Base-by-base conservation (phyloP, 1,284 basidiomycete genomes). In the Trametes pubescens region DNA sequence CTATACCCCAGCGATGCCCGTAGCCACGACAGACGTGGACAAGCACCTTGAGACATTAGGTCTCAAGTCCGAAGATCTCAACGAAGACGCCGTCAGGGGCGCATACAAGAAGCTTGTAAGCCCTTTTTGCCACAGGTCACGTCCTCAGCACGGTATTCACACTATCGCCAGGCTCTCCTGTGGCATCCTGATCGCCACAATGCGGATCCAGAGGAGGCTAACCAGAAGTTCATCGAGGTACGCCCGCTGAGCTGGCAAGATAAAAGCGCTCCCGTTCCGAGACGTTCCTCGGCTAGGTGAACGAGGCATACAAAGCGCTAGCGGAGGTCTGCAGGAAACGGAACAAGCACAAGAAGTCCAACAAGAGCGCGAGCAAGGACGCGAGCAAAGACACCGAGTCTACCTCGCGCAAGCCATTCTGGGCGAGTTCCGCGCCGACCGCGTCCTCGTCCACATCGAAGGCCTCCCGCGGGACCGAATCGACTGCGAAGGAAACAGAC, bases 171-270 rank as follows among this genome's bases (percentile, higher is more conserved):
- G 88, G 94, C 94, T 47, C 80, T 97, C 74, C 94, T 93, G 83
- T 93, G 91, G 88, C 95, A 97, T 78, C 95, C 95, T 44, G 96
- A 98, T 78, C 88, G 92, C 63, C 91, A 92, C 79, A 79, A 82
- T 57, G 81, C 80, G 63, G 74, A 81, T 61, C 76, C 75, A 51
- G 91, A 90, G 64, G 82, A 81, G 16, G 86, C 90, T 13, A 82
- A 86, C 63, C 85, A 86, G 71, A 91, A 91, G 78, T 93, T 93
- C 77, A 90, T 92, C 74, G 90, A 93, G 77, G 85, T 87, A 73
- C 76, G 73, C 71, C 63, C 22, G 55, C 66, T 37, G 47, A 32
- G 24, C 35, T 44, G 69, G 32, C 64, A 49, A 34, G 24, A n/a
- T 21, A 21, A 32, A 49, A 1, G 22, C 22, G 26, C 14, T n/a